Base-by-base conservation (phyloP, 306 rosid genomes). In the Aeschynomene evenia region DNA sequence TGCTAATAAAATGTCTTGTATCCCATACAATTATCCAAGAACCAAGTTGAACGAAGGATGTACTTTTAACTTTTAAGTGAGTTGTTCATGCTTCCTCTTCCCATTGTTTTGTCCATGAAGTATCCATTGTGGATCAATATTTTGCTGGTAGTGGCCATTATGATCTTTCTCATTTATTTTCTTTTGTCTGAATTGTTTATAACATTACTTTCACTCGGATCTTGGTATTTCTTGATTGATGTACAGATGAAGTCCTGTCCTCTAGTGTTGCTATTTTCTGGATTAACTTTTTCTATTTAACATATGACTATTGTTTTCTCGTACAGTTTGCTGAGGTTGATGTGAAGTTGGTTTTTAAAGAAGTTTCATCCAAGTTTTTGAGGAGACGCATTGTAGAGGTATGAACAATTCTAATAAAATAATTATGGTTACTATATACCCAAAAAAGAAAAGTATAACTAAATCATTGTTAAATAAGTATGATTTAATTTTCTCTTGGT, bases 381-480 rank as follows among this genome's bases (percentile, higher is more conserved):
- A 85, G 99, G 61, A 91, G 84, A 69, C 88, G 99, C 64, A 88
- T 94, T 79, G 99, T 94, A 63, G 92, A 94, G 99, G 99, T 94
- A 87, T 55, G 81, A 55, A 52, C 60, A 58, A 66, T 52, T 65
- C 2, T 55, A 26, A 15, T 66, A 53, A 74, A 37, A 77, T 61
- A 46, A 60, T 58, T 49, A 66, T 50, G 57, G 40, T 45, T 39
- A 46, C 62, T 73, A 57, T 63, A n/a, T 45, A 45, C 51, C 50
- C 9, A 45, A 15, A 16, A 45, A 45, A 4, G 9, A 43, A 13
- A 43, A 43, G 4, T 7, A 43, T 36, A 54, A 46, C 55, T 73
- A 57, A 40, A 66, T 59, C 65, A 39, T 62, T 59, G 18, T 62
- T 37, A 12, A 42, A 14, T 49, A 53, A 18, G 22, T 54, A 12